Percentiles rank a stretch among this genome's conserved stretches.
These are phyloP conservation scores for Eucalyptus leucophloia DNA, from an alignment of 345 rosid genomes.

Conservation along the genomic window DNA sequence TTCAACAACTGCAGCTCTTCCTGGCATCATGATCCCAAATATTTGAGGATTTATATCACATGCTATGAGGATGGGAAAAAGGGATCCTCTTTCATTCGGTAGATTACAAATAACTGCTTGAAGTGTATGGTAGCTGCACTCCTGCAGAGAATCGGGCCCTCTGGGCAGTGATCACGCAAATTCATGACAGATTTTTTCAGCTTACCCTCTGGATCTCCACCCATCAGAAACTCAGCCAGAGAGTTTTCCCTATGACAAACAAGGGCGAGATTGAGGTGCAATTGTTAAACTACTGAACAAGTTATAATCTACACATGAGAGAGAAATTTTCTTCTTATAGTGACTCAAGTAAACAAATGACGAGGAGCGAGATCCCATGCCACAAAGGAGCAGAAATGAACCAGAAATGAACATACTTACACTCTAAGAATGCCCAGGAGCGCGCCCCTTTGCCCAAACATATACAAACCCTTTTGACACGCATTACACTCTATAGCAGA, in stretches of 20 bases:
- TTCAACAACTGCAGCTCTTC: neutral
- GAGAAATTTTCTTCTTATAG: neutral
- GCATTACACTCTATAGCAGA: neutral
- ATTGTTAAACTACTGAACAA: neutral
- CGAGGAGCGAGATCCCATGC: neutral
- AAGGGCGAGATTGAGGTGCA: neutral
- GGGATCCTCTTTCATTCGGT: constrained; percentile 5
- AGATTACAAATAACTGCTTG: constrained; percentile 11
- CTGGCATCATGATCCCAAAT: neutral
- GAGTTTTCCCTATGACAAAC: neutral
- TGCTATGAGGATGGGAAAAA: neutral
- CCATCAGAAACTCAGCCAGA: constrained; percentile 8
- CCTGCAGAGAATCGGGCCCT: constrained; percentile 2
- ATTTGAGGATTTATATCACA: too few species aligned
- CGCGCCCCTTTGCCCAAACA: neutral
- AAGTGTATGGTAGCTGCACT: neutral
- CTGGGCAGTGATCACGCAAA: neutral
- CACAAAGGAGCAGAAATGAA: neutral
- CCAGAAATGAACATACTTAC: neutral
- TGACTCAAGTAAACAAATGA: neutral
- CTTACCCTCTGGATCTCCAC: constrained; percentile 11
- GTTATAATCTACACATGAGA: neutral
- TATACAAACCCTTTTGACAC: neutral
- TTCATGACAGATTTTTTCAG: constrained; percentile 7
- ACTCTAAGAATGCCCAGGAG: neutral